A percentile compares a stretch with the other conserved stretches of the same genome.
Evolutionary conservation across 257 asterid genomes (phyloP).

Genomic region (Fraxinus excelsior): DNA sequence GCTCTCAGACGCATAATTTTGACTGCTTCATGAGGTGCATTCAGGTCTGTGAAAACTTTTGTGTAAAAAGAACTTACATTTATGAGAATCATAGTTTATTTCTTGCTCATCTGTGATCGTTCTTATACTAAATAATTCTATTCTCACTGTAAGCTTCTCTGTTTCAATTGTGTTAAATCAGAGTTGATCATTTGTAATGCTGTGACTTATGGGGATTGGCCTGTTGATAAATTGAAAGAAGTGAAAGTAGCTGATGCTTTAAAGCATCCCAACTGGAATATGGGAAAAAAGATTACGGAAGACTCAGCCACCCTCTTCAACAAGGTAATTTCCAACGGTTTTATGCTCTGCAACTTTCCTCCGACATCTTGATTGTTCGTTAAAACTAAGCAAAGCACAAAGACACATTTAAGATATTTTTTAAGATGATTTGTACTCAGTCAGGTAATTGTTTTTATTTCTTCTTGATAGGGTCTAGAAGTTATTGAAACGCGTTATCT

Average conservation of each 20-base stretch:
- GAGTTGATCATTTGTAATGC: not conserved
- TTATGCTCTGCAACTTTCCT: not conserved
- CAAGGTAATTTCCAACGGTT: constrained; percentile 53
- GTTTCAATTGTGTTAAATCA: not conserved
- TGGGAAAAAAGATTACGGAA: constrained; percentile 97
- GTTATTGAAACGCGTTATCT: constrained; percentile 98
- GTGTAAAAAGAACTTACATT: not conserved
- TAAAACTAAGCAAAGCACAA: not conserved
- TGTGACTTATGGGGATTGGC: constrained; percentile 69
- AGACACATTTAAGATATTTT: not conserved
- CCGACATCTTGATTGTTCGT: not conserved
- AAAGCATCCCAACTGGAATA: constrained; percentile 98
- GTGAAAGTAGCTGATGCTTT: constrained; percentile 98
- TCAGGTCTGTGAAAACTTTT: constrained; percentile 53
- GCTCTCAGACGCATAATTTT: constrained; percentile 90
- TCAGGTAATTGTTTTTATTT: constrained; percentile 1
- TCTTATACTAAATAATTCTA: not conserved
- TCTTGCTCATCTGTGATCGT: not conserved
- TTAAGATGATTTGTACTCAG: not conserved
- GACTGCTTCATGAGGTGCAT: constrained; percentile 98
- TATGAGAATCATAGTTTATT: not conserved
- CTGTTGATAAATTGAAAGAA: constrained; percentile 86
- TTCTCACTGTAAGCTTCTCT: not conserved
- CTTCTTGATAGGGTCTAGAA: constrained; percentile 73
- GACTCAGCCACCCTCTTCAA: constrained; percentile 98